Evolutionary conservation across 345 rosid species (phyloP), one percentile per base, ranked within the genome.

Genomic region (Acer negundo): DNA sequence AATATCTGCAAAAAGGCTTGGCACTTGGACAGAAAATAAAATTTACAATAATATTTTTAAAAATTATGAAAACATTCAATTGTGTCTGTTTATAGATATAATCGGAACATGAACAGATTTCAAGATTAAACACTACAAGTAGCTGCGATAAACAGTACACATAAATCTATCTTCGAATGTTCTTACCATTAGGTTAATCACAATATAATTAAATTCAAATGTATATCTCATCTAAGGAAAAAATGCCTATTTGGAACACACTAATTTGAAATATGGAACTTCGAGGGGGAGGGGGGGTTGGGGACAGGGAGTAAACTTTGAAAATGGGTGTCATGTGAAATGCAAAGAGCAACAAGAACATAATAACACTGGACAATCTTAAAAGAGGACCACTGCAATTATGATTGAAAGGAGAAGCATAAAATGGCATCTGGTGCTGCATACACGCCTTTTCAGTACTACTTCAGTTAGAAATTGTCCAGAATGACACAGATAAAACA

Each of bases 271-370:
- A 3, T 19, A 15, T 56, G 49, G 75, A 26, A 26, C 22, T 51
- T 26, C 23, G n/a, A n/a, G 10, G 62, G 20, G 61, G 61, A 7
- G 2, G 5, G 20, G 4, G 62, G 20, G 62, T 8, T 7, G 19
- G 5, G 62, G 61, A 55, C 61, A 15, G 16, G 20, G 17, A 40
- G 44, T 40, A 40, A n/a, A 5, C 58, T 12, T 26, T 55, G 17
- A 70, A 53, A 49, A 26, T n/a, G 2, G 24, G 62, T 22, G 35
- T 28, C 23, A 53, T 26, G 74, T 15, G 23, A 70, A 70, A 51
- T 70, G 44, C 62, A 49, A 51, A 53, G 40, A 69, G 58, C 44
- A 71, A 56, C 42, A 51, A 15, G 40, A 8, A 26, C 73, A 49
- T 51, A 3, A 28, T 28, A 51, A 58, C 8, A 19, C 22, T 56